Evolutionary conservation across 2,329 filamentous ascomycete species (phyloP).

Genomic region (Colletotrichum sidae): DNA sequence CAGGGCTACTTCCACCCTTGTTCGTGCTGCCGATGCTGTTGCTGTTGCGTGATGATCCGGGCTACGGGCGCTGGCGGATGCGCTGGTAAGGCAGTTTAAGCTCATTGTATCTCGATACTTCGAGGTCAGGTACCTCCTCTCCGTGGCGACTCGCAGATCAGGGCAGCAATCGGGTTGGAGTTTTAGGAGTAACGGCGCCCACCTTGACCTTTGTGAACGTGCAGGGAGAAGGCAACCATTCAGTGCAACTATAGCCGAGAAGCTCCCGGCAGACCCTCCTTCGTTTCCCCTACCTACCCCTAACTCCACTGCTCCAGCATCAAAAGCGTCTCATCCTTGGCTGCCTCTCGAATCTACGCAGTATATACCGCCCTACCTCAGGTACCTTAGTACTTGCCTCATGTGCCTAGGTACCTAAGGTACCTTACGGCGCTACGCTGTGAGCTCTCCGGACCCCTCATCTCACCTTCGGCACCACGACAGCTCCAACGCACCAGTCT

Average conservation of each 20-base stretch:
- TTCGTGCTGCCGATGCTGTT: background rate
- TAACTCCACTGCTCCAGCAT: slow-evolving; percentile 28
- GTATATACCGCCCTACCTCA: background rate
- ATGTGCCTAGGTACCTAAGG: background rate
- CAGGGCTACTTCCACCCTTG: background rate
- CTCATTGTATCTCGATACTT: slow-evolving; percentile 16
- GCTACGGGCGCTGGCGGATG: slow-evolving; percentile 5
- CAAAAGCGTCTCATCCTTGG: slow-evolving; percentile 34
- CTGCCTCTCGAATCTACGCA: slow-evolving; percentile 28
- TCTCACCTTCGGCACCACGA: background rate
- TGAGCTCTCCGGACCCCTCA: slow-evolving; percentile 1
- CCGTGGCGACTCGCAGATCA: background rate
- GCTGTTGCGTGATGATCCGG: background rate
- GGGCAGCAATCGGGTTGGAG: background rate
- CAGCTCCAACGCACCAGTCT: slow-evolving; percentile 1
- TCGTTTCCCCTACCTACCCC: slow-evolving; percentile 5
- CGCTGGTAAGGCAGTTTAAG: slow-evolving; percentile 2
- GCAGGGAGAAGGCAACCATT: background rate
- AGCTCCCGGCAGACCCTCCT: slow-evolving; percentile 12
- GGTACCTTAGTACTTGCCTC: background rate
- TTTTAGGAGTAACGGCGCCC: too few relatives aligned
- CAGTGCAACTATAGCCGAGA: slow-evolving; percentile 23
- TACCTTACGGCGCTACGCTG: background rate
- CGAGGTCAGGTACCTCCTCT: background rate
- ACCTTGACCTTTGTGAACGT: too few relatives aligned